Evolutionary conservation across 2,329 filamentous ascomycete genomes (phyloP).

Genomic region (Fusarium redolens): DNA sequence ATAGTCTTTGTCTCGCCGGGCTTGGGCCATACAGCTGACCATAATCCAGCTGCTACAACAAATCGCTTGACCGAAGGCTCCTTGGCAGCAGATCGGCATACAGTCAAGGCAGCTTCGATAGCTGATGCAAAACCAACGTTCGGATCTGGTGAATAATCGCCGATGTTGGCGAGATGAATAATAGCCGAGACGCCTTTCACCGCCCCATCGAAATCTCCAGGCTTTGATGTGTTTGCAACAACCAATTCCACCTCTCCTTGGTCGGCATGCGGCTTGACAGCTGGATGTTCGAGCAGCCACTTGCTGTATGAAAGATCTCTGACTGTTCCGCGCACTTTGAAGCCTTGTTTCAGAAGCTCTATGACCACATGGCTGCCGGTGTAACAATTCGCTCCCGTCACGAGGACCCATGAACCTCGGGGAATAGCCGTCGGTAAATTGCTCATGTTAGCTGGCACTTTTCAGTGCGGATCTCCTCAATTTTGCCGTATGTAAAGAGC

Average conservation of each 20-base stretch:
- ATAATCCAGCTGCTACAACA: slow-evolving; percentile 31
- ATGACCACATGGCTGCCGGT: slow-evolving; percentile 37
- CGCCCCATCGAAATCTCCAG: slow-evolving; percentile 28
- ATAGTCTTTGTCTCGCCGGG: slow-evolving; percentile 10
- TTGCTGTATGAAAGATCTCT: slow-evolving; percentile 25
- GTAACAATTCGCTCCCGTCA: slow-evolving; percentile 37
- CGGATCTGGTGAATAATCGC: slow-evolving; percentile 23
- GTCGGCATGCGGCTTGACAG: slow-evolving; percentile 9
- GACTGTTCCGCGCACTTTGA: slow-evolving; percentile 38
- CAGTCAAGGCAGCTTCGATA: slow-evolving; percentile 18
- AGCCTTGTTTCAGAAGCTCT: slow-evolving; percentile 32
- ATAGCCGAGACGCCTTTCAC: slow-evolving; percentile 37
- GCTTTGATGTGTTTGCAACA: slow-evolving; percentile 28
- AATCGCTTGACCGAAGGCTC: slow-evolving; percentile 33
- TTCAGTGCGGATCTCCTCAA: accelerated
- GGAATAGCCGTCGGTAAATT: slow-evolving; percentile 31
- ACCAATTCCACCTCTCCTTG: slow-evolving; percentile 28
- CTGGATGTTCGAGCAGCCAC: slow-evolving; percentile 32
- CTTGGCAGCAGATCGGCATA: slow-evolving; percentile 33
- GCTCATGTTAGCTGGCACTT: not conserved
- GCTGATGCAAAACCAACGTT: slow-evolving; percentile 27
- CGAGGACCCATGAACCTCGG: slow-evolving; percentile 37
- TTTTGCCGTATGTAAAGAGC: too few species aligned
- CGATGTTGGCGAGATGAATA: slow-evolving; percentile 33
- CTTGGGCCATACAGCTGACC: slow-evolving; percentile 23